Percentiles rank a stretch among this genome's conserved stretches.
Conservation (phyloP, 352 stramenopile genomes). For the Pythium aristosporum region DNA sequence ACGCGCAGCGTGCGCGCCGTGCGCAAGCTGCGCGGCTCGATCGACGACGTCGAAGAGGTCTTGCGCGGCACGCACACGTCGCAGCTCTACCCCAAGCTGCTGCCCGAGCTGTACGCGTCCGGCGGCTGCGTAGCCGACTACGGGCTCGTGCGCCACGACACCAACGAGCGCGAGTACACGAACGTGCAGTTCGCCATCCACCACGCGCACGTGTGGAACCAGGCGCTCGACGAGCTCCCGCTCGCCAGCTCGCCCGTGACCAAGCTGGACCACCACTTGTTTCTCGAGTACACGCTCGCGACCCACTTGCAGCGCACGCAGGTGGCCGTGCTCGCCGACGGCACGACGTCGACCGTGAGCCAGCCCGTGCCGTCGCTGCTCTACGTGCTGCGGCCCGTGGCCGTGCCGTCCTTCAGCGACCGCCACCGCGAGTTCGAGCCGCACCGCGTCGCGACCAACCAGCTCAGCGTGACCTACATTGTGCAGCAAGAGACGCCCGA, state of each 20-base stretch:
- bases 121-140: slow-evolving; percentile 47
- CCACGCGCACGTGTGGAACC: slow-evolving; percentile 33
- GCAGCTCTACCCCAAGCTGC: slow-evolving; percentile 39
- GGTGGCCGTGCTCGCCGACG: slow-evolving; percentile 30
- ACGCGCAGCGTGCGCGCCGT: slow-evolving; percentile 55
- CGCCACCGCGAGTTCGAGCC: slow-evolving; percentile 34
- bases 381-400: slow-evolving; percentile 57
- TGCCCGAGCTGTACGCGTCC: slow-evolving; percentile 44
- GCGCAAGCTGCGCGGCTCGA: slow-evolving; percentile 43
- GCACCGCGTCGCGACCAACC: slow-evolving; percentile 35
- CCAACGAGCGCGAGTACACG: slow-evolving; percentile 64
- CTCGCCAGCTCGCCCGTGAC: slow-evolving; percentile 3
- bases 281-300: slow-evolving; percentile 61
- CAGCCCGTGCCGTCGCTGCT: slow-evolving; percentile 58
- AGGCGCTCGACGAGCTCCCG: slow-evolving; percentile 10
- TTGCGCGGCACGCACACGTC: slow-evolving; percentile 38
- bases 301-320: slow-evolving; percentile 60
- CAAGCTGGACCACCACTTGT: slow-evolving; percentile 41
- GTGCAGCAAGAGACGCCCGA: slow-evolving; percentile 44
- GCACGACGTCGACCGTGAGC: slow-evolving; percentile 21
- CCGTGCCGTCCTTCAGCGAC: slow-evolving; percentile 33
- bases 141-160: slow-evolving; percentile 47
- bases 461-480: slow-evolving; percentile 73
- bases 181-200: slow-evolving; percentile 53
- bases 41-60: slow-evolving; percentile 56